Base-by-base conservation (phyloP, 2,329 filamentous ascomycete species). In the Nothopassalora personata region DNA sequence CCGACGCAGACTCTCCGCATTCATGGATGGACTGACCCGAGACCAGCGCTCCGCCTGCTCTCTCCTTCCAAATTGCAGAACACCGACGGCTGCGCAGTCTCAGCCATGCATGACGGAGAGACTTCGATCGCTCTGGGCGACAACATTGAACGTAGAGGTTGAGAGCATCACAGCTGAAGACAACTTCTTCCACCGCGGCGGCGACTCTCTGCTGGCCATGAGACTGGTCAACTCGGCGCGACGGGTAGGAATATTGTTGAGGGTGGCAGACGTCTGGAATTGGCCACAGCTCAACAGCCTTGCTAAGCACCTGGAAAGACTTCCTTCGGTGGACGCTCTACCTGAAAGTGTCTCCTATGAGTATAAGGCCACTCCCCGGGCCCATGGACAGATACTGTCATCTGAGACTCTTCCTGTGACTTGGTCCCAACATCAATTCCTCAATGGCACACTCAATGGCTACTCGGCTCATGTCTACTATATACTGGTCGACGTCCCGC, bases 181-280 rank as follows among this genome's bases (percentile, higher is more conserved):
- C 85, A 0, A 88, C 89, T 87, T 96, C 59, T 84, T 86, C 54
- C 82, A 80, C 18, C 71, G 93, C 4, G 91, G 91, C 0, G 72
- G 95, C 10, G 90, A 95, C 70, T 95, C 90, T 0, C 84, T 96
- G 31, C 87, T 86, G 4, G 89, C 88, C 0, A 60, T 60, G 53
- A 71, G 69, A 45, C 70, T 80, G 0, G 76, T 76, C 0, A 74
- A 74, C 4, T 71, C 70, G 7, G 73, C 73, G 27, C 71, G 74
- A 10, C 54, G 67, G 1, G 64, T 71, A 30, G 73, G 74, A 2
- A 60, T 77, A 4, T 67, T 65, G 11, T 60, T 80, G 2, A 33
- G 9, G 5, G 28, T 51, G 7, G 28, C 48, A 30, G 48, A 51
- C 28, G 48, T 51, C 18, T 49, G n/a, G 18, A 19, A 6, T 5